Percentiles rank a stretch among this genome's conserved stretches.
Conservation (phyloP, 495 filamentous ascomycete species). For the Elaphomyces granulatus region DNA sequence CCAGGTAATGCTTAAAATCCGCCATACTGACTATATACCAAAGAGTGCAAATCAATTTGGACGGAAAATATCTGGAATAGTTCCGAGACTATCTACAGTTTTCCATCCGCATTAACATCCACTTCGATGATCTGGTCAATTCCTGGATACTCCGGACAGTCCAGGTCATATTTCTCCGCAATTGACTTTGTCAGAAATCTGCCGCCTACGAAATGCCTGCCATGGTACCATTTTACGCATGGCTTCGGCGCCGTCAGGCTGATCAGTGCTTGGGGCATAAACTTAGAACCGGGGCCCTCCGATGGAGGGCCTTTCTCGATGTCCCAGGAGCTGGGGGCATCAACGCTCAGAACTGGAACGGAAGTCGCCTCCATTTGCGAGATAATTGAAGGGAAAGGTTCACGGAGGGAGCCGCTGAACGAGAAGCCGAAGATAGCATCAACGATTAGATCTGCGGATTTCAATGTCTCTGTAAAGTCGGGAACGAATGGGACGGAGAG, state of each 20-base stretch:
- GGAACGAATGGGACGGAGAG: constrained; percentile 73
- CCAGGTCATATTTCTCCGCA: constrained; percentile 74
- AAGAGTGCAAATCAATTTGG: too few species aligned
- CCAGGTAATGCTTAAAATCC: too few species aligned
- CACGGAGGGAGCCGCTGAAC: constrained; percentile 81
- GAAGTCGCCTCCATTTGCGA: constrained; percentile 53
- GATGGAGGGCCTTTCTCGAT: constrained; percentile 73
- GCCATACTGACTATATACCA: too few species aligned
- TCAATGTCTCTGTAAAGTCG: constrained; percentile 56
- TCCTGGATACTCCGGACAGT: constrained; percentile 70
- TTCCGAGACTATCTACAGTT: constrained; percentile 42
- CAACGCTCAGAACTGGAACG: constrained; percentile 72
- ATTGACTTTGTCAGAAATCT: constrained; percentile 72
- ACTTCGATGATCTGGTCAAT: constrained; percentile 84
- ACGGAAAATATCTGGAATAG: too few species aligned
- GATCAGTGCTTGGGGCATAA: constrained; percentile 63
- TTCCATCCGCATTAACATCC: constrained; percentile 38
- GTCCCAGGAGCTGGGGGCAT: constrained; percentile 88
- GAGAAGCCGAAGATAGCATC: constrained; percentile 97
- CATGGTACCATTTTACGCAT: constrained; percentile 67
- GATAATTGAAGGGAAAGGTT: constrained; percentile 76
- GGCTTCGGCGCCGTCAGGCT: constrained; percentile 93
- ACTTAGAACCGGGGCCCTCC: constrained; percentile 62
- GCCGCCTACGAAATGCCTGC: constrained; percentile 80
- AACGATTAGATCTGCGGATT: constrained; percentile 60